These are phyloP conservation scores for Fusarium nelsonii DNA, from an alignment of 2,329 filamentous ascomycete species.

Conservation along the genomic window DNA sequence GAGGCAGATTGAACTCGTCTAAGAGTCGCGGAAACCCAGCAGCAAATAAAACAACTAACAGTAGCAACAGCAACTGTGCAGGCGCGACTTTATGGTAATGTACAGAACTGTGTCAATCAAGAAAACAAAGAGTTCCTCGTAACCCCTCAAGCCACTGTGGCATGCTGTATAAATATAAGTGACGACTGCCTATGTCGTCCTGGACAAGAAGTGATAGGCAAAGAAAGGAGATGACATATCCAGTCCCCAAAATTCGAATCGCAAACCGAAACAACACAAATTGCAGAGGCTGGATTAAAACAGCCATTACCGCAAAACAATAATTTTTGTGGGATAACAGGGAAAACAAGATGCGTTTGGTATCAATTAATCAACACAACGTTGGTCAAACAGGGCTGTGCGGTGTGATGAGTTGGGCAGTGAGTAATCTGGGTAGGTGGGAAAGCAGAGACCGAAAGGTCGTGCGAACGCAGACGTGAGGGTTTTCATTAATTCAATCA, in stretches of 20 bases:
- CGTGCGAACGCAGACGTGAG: constrained; percentile 56
- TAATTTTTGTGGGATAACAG: constrained; percentile 40
- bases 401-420: constrained; percentile 16
- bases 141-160: constrained; percentile 54
- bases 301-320: constrained; percentile 40
- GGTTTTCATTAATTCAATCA: constrained; percentile 63
- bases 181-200: constrained; percentile 47
- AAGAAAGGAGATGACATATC: constrained; percentile 49
- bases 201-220: constrained; percentile 36
- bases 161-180: constrained; percentile 49
- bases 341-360: constrained; percentile 48
- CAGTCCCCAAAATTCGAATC: constrained; percentile 39
- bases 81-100: constrained; percentile 65
- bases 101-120: constrained; percentile 63
- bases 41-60: constrained; percentile 53
- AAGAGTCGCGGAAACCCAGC: constrained; percentile 52
- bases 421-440: constrained; percentile 34
- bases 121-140: constrained; percentile 52
- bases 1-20: constrained; percentile 55
- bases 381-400: constrained; percentile 45
- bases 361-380: constrained; percentile 57
- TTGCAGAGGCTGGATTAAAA: constrained; percentile 43
- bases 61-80: constrained; percentile 57
- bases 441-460: constrained; percentile 41
- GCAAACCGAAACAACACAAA: constrained; percentile 28